Conservation (phyloP, 306 rosid species). For the Vigna mungo region DNA sequence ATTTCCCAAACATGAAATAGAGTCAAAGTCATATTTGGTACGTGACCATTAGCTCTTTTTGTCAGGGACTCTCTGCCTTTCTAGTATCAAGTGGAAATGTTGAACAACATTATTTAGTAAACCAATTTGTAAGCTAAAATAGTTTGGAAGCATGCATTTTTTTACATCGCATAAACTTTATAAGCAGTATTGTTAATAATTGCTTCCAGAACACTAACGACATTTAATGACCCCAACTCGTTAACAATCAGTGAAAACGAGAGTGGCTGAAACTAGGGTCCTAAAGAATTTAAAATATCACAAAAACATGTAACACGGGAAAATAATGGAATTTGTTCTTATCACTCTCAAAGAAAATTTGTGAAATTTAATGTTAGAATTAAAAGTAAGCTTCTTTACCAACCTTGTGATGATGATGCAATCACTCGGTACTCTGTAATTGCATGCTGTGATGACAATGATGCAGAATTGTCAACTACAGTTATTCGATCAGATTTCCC, state of each 20-base stretch:
- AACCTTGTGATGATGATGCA: conserved; percentile 72
- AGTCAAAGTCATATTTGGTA: conserved; percentile 5
- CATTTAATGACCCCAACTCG: background rate
- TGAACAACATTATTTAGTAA: conserved; percentile 29
- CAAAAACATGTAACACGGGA: conserved; percentile 12
- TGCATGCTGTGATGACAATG: conserved; percentile 73
- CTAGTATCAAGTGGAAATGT: conserved; percentile 27
- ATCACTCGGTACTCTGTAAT: conserved; percentile 78
- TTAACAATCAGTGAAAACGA: conserved; percentile 17
- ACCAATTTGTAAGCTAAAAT: conserved; percentile 1
- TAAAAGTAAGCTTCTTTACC: conserved; percentile 46
- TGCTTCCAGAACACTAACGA: conserved; percentile 26
- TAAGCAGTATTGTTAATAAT: background rate
- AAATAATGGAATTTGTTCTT: background rate
- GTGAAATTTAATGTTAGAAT: conserved; percentile 18
- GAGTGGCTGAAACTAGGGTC: conserved; percentile 19
- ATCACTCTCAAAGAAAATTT: background rate
- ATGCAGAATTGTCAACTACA: conserved; percentile 51
- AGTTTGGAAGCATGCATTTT: conserved; percentile 38
- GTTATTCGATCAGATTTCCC: conserved; percentile 87
- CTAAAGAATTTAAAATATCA: conserved; percentile 31
- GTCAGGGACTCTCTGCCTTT: conserved; percentile 3
- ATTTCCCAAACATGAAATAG: conserved; percentile 24
- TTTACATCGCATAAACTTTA: conserved; percentile 10
- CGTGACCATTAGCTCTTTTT: conserved; percentile 16